A percentile compares a stretch with the other conserved stretches of the same genome.
These are phyloP conservation scores for Rhizophora apiculata DNA, from an alignment of 345 rosid species.

Conservation along the genomic window DNA sequence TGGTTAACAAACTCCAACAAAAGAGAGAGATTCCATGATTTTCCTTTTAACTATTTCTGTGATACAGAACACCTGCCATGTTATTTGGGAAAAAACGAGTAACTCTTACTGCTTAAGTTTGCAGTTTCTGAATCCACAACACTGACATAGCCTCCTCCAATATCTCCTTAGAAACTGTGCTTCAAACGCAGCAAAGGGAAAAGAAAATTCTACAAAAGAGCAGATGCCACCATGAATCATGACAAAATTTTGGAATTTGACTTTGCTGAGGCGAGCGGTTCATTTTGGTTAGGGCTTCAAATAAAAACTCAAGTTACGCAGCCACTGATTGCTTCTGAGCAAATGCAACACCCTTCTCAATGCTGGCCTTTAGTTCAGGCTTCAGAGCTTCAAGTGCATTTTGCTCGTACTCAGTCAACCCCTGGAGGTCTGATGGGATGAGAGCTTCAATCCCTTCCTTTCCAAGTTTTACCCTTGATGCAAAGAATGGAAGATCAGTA, in stretches of 20 bases:
- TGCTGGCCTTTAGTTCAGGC: slow-evolving; percentile 78
- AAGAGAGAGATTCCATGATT: neutral
- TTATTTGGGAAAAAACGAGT: slow-evolving; percentile 24
- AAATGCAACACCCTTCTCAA: slow-evolving; percentile 77
- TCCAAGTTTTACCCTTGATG: slow-evolving; percentile 84
- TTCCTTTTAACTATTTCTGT: too few relatives aligned
- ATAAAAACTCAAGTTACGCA: slow-evolving; percentile 31
- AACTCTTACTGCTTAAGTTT: slow-evolving; percentile 7
- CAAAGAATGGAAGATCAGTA: slow-evolving; percentile 85
- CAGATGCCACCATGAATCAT: slow-evolving; percentile 16
- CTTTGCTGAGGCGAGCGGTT: neutral
- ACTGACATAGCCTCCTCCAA: slow-evolving; percentile 11
- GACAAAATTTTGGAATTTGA: slow-evolving; percentile 1
- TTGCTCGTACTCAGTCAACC: slow-evolving; percentile 73
- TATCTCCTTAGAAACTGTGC: slow-evolving; percentile 6
- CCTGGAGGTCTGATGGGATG: slow-evolving; percentile 64
- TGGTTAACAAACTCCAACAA: too few relatives aligned
- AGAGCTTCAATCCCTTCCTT: slow-evolving; percentile 78
- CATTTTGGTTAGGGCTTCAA: neutral
- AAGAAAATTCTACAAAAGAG: slow-evolving; percentile 28
- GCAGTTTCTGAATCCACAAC: slow-evolving; percentile 25
- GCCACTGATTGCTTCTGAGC: slow-evolving; percentile 58
- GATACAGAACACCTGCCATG: slow-evolving; percentile 9
- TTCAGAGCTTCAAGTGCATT: slow-evolving; percentile 78
- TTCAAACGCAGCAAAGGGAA: slow-evolving; percentile 9